phyloP scores from a whole-genome alignment of 441 rosid genomes.

The Croton setiger region DNA sequence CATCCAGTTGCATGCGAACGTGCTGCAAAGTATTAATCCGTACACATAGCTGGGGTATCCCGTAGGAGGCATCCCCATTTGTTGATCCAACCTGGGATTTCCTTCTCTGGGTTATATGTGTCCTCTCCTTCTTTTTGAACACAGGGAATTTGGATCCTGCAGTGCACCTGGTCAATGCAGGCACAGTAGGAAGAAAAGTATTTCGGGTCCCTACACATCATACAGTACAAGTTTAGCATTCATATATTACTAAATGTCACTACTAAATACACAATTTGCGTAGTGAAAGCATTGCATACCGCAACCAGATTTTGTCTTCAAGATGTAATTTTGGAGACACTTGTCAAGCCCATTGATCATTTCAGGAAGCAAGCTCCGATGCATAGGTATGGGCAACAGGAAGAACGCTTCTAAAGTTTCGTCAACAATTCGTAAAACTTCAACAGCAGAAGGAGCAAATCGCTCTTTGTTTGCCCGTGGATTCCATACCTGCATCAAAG shows the following conservation, averaged over 20 bases:
- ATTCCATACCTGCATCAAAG: slow-evolving; percentile 58
- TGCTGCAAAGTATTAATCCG: slow-evolving; percentile 82
- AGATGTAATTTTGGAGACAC: slow-evolving; percentile 70
- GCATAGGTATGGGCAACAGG: slow-evolving; percentile 93
- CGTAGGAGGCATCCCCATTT: slow-evolving; percentile 62
- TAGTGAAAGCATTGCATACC: slow-evolving; percentile 40
- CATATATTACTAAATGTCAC: background rate
- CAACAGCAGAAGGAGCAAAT: slow-evolving; percentile 78
- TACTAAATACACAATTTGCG: background rate
- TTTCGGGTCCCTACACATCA: slow-evolving; percentile 63
- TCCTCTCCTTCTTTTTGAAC: slow-evolving; percentile 35
- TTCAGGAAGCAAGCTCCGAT: slow-evolving; percentile 77
- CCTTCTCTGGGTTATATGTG: slow-evolving; percentile 61
- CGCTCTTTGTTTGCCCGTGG: slow-evolving; percentile 66
- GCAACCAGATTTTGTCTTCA: slow-evolving; percentile 87
- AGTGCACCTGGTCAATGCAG: slow-evolving; percentile 85
- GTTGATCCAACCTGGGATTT: slow-evolving; percentile 36
- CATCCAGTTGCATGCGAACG: slow-evolving; percentile 69
- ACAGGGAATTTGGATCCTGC: slow-evolving; percentile 73
- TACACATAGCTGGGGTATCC: slow-evolving; percentile 75
- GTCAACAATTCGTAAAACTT: slow-evolving; percentile 71
- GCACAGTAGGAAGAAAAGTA: slow-evolving; percentile 76
- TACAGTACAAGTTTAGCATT: slow-evolving; percentile 29
- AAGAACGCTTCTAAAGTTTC: slow-evolving; percentile 89
- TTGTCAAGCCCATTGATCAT: slow-evolving; percentile 77